Evolutionary conservation across 129 eudicot species (phyloP), one percentile per base, ranked within the genome.

Genomic region (Dittrichia graveolens): DNA sequence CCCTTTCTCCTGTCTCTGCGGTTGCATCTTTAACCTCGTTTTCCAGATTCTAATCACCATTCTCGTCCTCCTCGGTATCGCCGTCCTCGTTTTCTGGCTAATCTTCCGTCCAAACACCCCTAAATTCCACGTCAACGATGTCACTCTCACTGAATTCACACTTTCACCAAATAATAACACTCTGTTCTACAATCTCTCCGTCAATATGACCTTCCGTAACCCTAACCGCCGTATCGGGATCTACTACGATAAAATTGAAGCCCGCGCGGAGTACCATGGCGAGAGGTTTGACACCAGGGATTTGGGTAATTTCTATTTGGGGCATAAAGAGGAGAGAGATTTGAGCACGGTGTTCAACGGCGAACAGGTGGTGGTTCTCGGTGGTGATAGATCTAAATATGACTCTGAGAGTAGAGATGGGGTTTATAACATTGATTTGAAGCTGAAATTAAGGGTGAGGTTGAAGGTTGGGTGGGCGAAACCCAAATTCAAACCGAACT

Each of bases 201-300:
- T 85, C 6, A 87, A 90, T 72, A 71, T 90, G 75, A 82, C 93
- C 50, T 78, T 87, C 38, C 79, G 93, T 0, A 90, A 90, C 79
- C 96, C 96, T 1, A 90, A 90, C 67, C 72, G 66, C 11, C 82
- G 90, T 0, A 81, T 90, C 40, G 91, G 93, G 15, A 83, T 90
- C 13, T 90, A 90, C 77, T 85, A 83, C 72, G 87, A 90, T 35
- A 44, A 41, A 7, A 73, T 90, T 19, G 83, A 90, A 65, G 88
- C 88, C 1, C 55, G 66, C 59, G 87, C 81, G 0, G 55, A 71
- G 64, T 78, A 78, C 16, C 46, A 71, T 16, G 72, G 31, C 0
- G 8, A 34, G 66, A 44, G 73, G 34, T 78, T 78, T 53, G 52
- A 57, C 3, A 19, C 60, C 34, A 57, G 44, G 9, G 34, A 24